These are phyloP conservation scores for Talaromyces sp. DNA, from an alignment of 2,329 filamentous ascomycete genomes.

Conservation along the genomic window DNA sequence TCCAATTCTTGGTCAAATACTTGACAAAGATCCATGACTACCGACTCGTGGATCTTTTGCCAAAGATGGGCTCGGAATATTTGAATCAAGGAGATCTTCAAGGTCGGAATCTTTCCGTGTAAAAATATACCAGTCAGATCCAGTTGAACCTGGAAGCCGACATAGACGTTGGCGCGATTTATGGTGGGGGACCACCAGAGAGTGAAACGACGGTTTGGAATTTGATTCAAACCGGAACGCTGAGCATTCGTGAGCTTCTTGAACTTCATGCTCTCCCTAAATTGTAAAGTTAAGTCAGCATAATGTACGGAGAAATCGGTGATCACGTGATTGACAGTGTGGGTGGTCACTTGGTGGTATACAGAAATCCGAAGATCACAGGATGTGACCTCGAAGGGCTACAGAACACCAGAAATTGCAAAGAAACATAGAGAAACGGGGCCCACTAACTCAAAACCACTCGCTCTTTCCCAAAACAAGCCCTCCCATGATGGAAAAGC, in stretches of 20 bases:
- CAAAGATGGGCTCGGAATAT: slow-evolving; percentile 99
- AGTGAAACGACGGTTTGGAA: slow-evolving; percentile 96
- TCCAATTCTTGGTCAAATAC: slow-evolving; percentile 98
- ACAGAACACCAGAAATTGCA: neutral
- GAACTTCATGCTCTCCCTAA: slow-evolving; percentile 70
- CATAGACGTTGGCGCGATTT: slow-evolving; percentile 94
- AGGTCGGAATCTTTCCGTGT: slow-evolving; percentile 95
- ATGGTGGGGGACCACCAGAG: slow-evolving; percentile 96
- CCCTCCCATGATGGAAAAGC: slow-evolving; percentile 94
- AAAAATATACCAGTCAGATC: slow-evolving; percentile 98
- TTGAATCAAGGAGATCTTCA: slow-evolving; percentile 97
- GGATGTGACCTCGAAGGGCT: neutral
- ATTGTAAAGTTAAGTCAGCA: neutral
- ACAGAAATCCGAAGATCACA: neutral
- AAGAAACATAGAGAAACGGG: neutral
- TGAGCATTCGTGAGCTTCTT: slow-evolving; percentile 98
- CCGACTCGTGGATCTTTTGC: slow-evolving; percentile 99
- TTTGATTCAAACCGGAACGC: slow-evolving; percentile 93
- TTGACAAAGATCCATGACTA: slow-evolving; percentile 98
- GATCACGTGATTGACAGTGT: neutral
- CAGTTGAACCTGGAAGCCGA: slow-evolving; percentile 98
- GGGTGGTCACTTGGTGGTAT: neutral
- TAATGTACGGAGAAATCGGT: neutral
- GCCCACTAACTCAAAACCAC: slow-evolving; percentile 46
- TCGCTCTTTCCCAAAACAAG: slow-evolving; percentile 77